Percentiles rank a stretch among this genome's conserved stretches.
These are phyloP conservation scores for Starmerella sp. DNA, from an alignment of 805 yeast species.

Conservation along the genomic window DNA sequence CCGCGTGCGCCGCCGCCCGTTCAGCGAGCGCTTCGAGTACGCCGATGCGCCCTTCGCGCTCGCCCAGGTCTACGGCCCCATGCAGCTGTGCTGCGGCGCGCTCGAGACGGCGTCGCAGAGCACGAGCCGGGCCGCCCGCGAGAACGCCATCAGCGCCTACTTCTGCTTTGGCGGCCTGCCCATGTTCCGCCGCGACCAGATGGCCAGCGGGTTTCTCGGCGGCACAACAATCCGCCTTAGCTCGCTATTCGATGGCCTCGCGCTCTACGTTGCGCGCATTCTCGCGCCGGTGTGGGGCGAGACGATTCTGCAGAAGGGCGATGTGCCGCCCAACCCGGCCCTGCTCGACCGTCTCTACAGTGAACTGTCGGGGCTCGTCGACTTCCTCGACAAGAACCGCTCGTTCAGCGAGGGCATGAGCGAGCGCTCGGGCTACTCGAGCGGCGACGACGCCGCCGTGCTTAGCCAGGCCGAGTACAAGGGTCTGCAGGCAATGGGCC, in stretches of 20 bases:
- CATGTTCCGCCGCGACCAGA: conserved; percentile 20
- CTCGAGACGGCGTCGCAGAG: conserved; percentile 67
- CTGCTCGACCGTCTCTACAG: conserved; percentile 26
- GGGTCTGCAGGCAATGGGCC: conserved; percentile 67
- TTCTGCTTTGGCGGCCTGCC: conserved; percentile 25
- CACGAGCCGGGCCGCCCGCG: conserved; percentile 36
- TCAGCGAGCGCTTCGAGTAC: conserved; percentile 63
- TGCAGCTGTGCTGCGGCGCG: conserved; percentile 85
- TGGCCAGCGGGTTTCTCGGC: conserved; percentile 15
- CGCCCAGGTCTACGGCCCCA: conserved; percentile 67
- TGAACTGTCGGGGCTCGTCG: conserved; percentile 27
- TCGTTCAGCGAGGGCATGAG: conserved; percentile 36
- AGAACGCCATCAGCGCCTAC: conserved; percentile 19
- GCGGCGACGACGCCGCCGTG: conserved; percentile 21
- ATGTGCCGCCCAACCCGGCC: background rate
- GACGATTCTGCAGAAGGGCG: conserved; percentile 43
- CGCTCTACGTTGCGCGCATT: conserved; percentile 64
- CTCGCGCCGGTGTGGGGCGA: conserved; percentile 70
- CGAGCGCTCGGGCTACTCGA: conserved; percentile 12
- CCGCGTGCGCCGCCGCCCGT: conserved; percentile 65
- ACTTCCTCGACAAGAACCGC: conserved; percentile 36
- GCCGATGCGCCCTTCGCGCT: conserved; percentile 51
- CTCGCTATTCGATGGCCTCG: conserved; percentile 82
- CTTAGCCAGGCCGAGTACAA: conserved; percentile 73
- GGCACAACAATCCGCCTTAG: conserved; percentile 54